phyloP scores from a whole-genome alignment of 345 rosid species.

The Acer yangbiense region DNA sequence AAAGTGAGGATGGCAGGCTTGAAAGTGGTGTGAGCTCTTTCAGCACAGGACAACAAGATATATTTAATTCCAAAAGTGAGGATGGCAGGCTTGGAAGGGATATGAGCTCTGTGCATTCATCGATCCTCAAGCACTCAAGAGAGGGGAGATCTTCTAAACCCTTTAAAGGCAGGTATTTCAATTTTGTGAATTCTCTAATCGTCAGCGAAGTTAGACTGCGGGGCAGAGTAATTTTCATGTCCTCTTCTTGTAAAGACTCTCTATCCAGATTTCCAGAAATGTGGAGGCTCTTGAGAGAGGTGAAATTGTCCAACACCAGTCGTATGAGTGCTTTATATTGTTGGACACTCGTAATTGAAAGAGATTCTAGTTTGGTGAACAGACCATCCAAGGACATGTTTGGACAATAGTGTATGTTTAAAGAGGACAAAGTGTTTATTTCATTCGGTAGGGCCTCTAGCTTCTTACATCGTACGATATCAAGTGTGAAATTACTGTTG shows the following conservation, averaged over 20 bases:
- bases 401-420: neutral
- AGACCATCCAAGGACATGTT: constrained; percentile 24
- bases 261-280: constrained; percentile 13
- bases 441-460: neutral
- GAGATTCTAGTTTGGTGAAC: constrained; percentile 16
- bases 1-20: too few relatives aligned
- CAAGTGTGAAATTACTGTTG: neutral
- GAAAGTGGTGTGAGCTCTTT: neutral
- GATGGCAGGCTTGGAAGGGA: constrained; percentile 17
- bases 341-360: constrained; percentile 7
- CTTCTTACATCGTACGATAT: neutral
- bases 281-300: constrained; percentile 9
- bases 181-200: constrained; percentile 14
- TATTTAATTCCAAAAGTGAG: neutral
- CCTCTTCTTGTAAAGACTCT: constrained; percentile 19
- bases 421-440: neutral
- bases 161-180: constrained; percentile 11
- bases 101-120: constrained; percentile 12
- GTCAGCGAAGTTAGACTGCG: neutral
- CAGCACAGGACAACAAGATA: neutral
- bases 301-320: constrained; percentile 23
- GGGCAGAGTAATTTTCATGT: constrained; percentile 19
- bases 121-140: constrained; percentile 12
- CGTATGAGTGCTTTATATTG: constrained; percentile 8
- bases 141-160: constrained; percentile 19